Evolutionary conservation across 805 yeast genomes (phyloP).

Genomic region (Yarrowia sp.): DNA sequence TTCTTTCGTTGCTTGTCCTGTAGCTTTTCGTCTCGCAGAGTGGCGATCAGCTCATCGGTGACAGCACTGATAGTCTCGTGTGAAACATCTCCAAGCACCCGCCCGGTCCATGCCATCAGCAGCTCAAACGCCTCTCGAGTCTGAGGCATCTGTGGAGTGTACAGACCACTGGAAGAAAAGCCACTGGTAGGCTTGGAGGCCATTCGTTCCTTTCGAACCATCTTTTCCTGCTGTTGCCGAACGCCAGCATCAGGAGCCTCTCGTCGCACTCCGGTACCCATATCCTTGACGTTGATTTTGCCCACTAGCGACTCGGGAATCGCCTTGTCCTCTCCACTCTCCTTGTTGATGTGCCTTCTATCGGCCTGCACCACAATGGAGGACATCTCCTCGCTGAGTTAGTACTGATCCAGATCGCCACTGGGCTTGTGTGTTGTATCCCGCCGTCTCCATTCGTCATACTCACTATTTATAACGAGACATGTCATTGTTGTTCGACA

Average conservation of each 20-base stretch:
- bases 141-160: conserved; percentile 59
- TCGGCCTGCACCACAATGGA: conserved; percentile 68
- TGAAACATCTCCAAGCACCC: conserved; percentile 67
- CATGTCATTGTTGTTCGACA: conserved; percentile 28
- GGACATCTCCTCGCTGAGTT: conserved; percentile 48
- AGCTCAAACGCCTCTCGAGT: conserved; percentile 53
- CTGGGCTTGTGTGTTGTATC: not conserved
- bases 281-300: conserved; percentile 60
- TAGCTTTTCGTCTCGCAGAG: conserved; percentile 48
- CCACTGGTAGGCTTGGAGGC: not conserved
- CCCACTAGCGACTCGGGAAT: conserved; percentile 75
- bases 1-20: conserved; percentile 48
- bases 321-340: conserved; percentile 50
- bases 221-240: conserved; percentile 10
- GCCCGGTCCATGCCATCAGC: conserved; percentile 59
- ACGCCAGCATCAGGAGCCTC: conserved; percentile 27
- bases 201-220: conserved; percentile 5
- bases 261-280: conserved; percentile 54
- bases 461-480: conserved; percentile 32
- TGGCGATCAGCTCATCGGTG: conserved; percentile 49
- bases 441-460: not conserved
- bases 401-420: not conserved
- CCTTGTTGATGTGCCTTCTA: conserved; percentile 48
- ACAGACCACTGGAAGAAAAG: conserved; percentile 35
- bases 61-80: conserved; percentile 71